Conservation (phyloP, 31 red algal genomes). For the Porphyra umbilicalis region DNA sequence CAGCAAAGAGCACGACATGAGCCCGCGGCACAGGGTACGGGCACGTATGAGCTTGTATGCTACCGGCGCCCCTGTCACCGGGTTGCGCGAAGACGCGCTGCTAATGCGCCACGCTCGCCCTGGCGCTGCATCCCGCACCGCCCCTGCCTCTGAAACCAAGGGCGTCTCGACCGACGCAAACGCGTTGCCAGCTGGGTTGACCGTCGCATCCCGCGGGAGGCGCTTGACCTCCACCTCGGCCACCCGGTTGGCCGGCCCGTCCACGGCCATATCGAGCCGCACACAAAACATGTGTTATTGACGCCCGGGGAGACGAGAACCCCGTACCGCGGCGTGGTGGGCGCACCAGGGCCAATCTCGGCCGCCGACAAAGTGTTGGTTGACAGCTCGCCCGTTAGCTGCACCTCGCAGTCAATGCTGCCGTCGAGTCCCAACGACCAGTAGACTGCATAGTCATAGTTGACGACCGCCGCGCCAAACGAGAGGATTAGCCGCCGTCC, state of each 20-base stretch:
- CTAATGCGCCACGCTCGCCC: conserved; percentile 20
- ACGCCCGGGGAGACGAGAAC: conserved; percentile 48
- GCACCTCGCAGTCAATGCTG: conserved; percentile 52
- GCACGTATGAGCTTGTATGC: conserved; percentile 24
- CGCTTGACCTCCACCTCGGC: conserved; percentile 35
- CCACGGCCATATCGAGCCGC: conserved; percentile 64
- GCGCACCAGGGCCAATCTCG: too few relatives aligned
- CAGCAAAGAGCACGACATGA: too few relatives aligned
- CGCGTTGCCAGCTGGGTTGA: too few relatives aligned
- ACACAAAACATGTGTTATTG: conserved; percentile 71
- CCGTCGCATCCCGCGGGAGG: too few relatives aligned
- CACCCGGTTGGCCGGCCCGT: conserved; percentile 28
- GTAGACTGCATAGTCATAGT: conserved; percentile 78
- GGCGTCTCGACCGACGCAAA: too few relatives aligned
- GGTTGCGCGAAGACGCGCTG: conserved; percentile 5
- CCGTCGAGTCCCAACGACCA: conserved; percentile 75
- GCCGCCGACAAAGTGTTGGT: conserved; percentile 32
- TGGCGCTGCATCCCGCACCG: conserved; percentile 8
- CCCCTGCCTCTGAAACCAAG: conserved; percentile 9
- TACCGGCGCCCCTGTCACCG: conserved; percentile 10
- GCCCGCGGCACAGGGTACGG: too few relatives aligned
- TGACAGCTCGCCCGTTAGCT: conserved; percentile 52
- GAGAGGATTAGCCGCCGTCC: conserved; percentile 60
- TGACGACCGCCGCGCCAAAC: conserved; percentile 63
- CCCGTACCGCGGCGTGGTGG: conserved; percentile 21